Conservation (phyloP, 495 filamentous ascomycete species). For the Neurospora sp. region DNA sequence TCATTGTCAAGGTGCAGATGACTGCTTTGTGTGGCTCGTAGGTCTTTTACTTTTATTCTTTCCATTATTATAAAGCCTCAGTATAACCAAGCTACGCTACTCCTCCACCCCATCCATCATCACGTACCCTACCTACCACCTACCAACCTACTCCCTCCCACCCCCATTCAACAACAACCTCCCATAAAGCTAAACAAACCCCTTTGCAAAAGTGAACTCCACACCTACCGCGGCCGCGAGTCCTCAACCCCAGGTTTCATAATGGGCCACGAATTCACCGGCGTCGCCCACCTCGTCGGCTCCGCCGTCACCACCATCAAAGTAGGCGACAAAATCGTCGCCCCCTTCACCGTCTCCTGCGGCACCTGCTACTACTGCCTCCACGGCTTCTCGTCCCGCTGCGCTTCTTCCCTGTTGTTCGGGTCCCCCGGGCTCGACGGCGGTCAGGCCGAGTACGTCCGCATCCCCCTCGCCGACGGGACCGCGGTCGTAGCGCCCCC, state of each 20-base stretch:
- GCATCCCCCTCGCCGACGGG: constrained; percentile 75
- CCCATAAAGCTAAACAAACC: no score
- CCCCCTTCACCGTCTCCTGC: constrained; percentile 81
- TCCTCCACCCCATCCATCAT: background rate
- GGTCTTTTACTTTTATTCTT: constrained; percentile 16
- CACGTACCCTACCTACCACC: background rate
- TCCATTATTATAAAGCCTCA: background rate
- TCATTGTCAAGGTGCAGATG: constrained; percentile 75
- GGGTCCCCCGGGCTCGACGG: constrained; percentile 69
- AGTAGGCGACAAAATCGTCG: constrained; percentile 69
- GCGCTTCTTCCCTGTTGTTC: constrained; percentile 63
- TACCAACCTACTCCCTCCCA: no score
- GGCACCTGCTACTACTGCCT: constrained; percentile 86
- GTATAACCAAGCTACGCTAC: background rate
- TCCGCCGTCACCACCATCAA: constrained; percentile 55
- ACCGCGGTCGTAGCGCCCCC: constrained; percentile 69
- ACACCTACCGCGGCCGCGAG: constrained; percentile 80
- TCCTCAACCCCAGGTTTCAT: constrained; percentile 37
- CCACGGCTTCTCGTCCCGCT: constrained; percentile 72
- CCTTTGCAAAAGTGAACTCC: constrained; percentile 57
- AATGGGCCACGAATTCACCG: constrained; percentile 76
- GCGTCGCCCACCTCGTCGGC: constrained; percentile 60
- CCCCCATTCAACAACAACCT: background rate
- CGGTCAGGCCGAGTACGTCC: constrained; percentile 83
- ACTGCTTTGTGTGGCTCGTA: constrained; percentile 89